Evolutionary conservation across 352 stramenopile species (phyloP), one percentile per base, ranked within the genome.

Genomic region (Phytophthora pluvialis): DNA sequence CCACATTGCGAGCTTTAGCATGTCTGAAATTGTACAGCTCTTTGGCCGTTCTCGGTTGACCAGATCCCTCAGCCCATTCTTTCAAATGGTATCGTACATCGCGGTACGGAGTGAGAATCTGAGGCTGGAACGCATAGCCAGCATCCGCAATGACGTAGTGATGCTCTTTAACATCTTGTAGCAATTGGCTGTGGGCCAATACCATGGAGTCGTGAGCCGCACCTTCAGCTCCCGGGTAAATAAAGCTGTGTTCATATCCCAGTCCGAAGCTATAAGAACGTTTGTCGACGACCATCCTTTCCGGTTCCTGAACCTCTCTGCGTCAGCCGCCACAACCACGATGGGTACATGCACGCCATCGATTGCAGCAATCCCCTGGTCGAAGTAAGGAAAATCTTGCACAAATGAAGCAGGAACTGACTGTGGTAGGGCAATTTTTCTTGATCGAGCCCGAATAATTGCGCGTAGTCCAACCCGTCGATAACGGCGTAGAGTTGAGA

Each of bases 281-380:
- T 66, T 66, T n/a, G 40, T 54, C 2, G 58, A 45, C 5, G n/a
- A 7, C n/a, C 16, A 66, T 13, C 48, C 48, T 26, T 60, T 66
- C 12, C 49, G 25, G 12, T 66, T 59, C 9, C 28, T 5, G 12
- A 66, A 59, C 1, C 47, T 16, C 31, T 49, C 29, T n/a, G 32
- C 4, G 10, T 66, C 58, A 0, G 32, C n/a, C 4, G 16, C 26
- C 0, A 25, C 7, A 12, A 66, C 32, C 5, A 26, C 16, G 4
- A 45, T 28, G 5, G 16, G 47, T 26, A 60, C 3, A 46, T 60
- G 40, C 4, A 57, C 42, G 5, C 48, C 58, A 6, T 66, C 48
- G 39, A 60, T 66, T 15, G 48, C 58, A 4, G 3, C 21, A 12
- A 67, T 0, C 1, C 49, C 49, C 15, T 67, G 49, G 25, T 60